phyloP scores from a whole-genome alignment of 495 filamentous ascomycete species.

The Oidiodendron maius region DNA sequence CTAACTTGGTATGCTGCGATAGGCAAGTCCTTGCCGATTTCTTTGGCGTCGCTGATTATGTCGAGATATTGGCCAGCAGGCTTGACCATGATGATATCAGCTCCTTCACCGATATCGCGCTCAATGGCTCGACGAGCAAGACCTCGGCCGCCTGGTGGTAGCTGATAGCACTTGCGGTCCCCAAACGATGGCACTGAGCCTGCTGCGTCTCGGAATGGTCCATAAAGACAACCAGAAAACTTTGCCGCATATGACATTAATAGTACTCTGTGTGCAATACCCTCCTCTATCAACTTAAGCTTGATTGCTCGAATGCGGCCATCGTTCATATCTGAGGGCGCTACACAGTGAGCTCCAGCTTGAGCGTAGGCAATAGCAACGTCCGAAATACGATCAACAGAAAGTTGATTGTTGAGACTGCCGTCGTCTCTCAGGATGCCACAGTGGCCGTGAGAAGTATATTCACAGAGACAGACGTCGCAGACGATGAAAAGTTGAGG shows the following conservation, averaged over 20 bases:
- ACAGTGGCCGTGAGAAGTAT: conserved; percentile 98
- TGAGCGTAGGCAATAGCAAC: conserved; percentile 88
- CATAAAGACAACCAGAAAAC: conserved; percentile 93
- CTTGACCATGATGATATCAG: conserved; percentile 99
- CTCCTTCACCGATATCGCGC: conserved; percentile 86
- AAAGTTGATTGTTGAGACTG: conserved; percentile 83
- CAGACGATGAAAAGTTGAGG: conserved; percentile 83
- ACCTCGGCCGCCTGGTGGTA: conserved; percentile 88
- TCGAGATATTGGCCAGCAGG: conserved; percentile 91
- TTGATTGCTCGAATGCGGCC: conserved; percentile 95
- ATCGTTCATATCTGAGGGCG: conserved; percentile 98
- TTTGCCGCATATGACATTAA: conserved; percentile 98
- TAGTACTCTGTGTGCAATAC: conserved; percentile 80
- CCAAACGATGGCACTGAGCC: conserved; percentile 90
- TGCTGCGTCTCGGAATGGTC: conserved; percentile 93
- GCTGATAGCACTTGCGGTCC: conserved; percentile 92
- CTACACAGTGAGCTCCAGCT: conserved; percentile 93
- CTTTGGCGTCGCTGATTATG: conserved; percentile 93
- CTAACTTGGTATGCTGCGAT: conserved; percentile 94
- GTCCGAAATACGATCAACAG: conserved; percentile 88
- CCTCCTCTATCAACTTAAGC: conserved; percentile 86
- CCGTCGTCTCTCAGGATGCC: conserved; percentile 91
- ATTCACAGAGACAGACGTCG: conserved; percentile 97
- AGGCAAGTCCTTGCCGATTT: conserved; percentile 82
- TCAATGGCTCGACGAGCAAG: conserved; percentile 86